Evolutionary conservation across 140 eudicot genomes (phyloP), one percentile per base, ranked within the genome.

Genomic region (Erigeron philadelphicus): DNA sequence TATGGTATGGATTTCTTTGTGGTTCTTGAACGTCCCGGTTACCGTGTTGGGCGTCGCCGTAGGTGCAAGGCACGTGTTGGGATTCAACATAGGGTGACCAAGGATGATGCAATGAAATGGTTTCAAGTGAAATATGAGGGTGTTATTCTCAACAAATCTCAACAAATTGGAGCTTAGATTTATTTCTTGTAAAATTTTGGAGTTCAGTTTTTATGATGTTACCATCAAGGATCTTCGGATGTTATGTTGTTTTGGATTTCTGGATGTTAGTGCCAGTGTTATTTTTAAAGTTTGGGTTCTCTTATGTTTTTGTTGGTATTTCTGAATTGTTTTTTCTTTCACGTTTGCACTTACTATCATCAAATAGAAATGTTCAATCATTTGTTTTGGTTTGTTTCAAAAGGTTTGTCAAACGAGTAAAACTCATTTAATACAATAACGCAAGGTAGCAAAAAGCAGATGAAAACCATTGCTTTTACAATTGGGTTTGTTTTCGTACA

Each of bases 21-120:
- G 31, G 80, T 79, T 61, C 68, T 79, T 16, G 83, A 79, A 70
- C 65, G 76, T 13, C 83, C 80, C 2, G 83, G 80, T 8, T 79
- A 79, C 69, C 76, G 83, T 68, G 83, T 79, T 17, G 83, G 80
- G 0, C 66, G 83, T 19, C 83, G 80, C 6, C 72, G 83, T 19
- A 70, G 83, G 75, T 79, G 83, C 80, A 79, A 79, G 76, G 74
- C 83, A 1, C 76, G 83, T 68, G 80, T 79, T 11, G 83, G 83
- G 46, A 73, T 79, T 12, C 76, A 70, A 38, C 81, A 70, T 71
- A 59, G 81, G 9, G 81, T 76, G 3, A 76, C 81, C 0, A 76
- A 76, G 66, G 81, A 76, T 3, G 81, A 76, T 63, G 81, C 81
- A 0, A 76, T 70, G 76, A 78, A 78, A 46, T 72, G 82, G 82